Conservation (phyloP, 2,329 filamentous ascomycete genomes). For the Dothideomycetidae sp. region DNA sequence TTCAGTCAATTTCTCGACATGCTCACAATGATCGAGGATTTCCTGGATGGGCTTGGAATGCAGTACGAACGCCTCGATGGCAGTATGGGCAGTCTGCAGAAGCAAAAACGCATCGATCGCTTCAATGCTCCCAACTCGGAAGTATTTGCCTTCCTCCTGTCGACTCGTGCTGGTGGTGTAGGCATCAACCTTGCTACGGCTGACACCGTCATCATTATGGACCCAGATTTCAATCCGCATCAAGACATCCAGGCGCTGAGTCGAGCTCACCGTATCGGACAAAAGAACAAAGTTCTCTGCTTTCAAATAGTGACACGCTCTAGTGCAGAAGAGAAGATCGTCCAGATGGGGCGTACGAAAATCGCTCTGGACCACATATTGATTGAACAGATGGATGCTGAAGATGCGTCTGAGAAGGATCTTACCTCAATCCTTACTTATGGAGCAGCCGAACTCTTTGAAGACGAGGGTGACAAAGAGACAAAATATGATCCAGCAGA, state of each 20-base stretch:
- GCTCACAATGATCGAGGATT: conserved; percentile 81
- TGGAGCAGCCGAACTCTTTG: conserved; percentile 75
- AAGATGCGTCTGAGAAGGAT: conserved; percentile 66
- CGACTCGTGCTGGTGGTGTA: conserved; percentile 86
- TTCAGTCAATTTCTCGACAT: conserved; percentile 92
- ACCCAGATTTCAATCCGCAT: conserved; percentile 95
- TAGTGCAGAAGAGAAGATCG: conserved; percentile 86
- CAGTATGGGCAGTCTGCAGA: conserved; percentile 63
- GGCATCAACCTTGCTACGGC: conserved; percentile 95
- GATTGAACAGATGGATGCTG: conserved; percentile 78
- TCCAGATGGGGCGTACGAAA: conserved; percentile 90
- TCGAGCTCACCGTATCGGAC: conserved; percentile 87
- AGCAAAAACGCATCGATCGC: conserved; percentile 85
- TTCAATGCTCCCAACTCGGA: conserved; percentile 77
- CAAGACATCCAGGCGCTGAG: conserved; percentile 94
- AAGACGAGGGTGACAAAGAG: conserved; percentile 55
- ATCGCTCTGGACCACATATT: conserved; percentile 90
- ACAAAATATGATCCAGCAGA: conserved; percentile 70
- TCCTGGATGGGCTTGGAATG: conserved; percentile 61
- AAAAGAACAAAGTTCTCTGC: conserved; percentile 88
- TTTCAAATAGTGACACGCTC: conserved; percentile 87
- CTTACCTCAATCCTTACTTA: conserved; percentile 78
- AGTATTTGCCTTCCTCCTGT: conserved; percentile 81
- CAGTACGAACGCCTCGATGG: conserved; percentile 74
- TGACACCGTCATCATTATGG: conserved; percentile 94